Evolutionary conservation across 495 filamentous ascomycete genomes (phyloP).

Genomic region (Hypoxylon cercidicola): DNA sequence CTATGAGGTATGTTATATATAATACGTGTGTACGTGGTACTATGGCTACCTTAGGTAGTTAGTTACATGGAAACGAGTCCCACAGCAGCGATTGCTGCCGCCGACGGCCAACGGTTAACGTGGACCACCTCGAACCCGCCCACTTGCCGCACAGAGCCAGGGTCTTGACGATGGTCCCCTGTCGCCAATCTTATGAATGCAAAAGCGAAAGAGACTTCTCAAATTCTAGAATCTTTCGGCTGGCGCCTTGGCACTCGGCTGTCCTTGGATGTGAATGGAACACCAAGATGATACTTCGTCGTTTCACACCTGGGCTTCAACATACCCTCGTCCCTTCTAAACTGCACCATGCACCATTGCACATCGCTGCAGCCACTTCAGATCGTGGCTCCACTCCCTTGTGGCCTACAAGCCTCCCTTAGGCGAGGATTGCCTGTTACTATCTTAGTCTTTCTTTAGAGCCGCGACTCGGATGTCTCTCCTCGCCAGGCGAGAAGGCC

Average conservation of each 20-base stretch:
- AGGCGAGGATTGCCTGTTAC: constrained; percentile 42
- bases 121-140: constrained; percentile 27
- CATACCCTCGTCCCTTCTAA: constrained; percentile 16
- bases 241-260: constrained; percentile 42
- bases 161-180: too few relatives aligned
- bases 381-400: constrained; percentile 34
- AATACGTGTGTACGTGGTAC: constrained; percentile 29
- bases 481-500: constrained; percentile 30
- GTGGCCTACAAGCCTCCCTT: constrained; percentile 39
- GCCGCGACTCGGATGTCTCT: constrained; percentile 40
- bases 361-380: constrained; percentile 32
- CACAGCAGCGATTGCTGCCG: constrained; percentile 16
- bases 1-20: too few relatives aligned
- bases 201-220: constrained; percentile 15
- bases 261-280: constrained; percentile 25
- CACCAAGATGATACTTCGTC: constrained; percentile 18
- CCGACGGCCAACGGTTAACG: constrained; percentile 11
- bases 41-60: too few relatives aligned
- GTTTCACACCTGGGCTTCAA: constrained; percentile 30
- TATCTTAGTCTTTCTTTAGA: constrained; percentile 35
- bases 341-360: too few relatives aligned
- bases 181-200: constrained; percentile 21
- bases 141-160: constrained; percentile 31
- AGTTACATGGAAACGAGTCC: constrained; percentile 31
- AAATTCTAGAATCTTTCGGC: constrained; percentile 37